These are phyloP conservation scores for Coriolopsis trogii DNA, from an alignment of 1,284 basidiomycete species.

Conservation along the genomic window DNA sequence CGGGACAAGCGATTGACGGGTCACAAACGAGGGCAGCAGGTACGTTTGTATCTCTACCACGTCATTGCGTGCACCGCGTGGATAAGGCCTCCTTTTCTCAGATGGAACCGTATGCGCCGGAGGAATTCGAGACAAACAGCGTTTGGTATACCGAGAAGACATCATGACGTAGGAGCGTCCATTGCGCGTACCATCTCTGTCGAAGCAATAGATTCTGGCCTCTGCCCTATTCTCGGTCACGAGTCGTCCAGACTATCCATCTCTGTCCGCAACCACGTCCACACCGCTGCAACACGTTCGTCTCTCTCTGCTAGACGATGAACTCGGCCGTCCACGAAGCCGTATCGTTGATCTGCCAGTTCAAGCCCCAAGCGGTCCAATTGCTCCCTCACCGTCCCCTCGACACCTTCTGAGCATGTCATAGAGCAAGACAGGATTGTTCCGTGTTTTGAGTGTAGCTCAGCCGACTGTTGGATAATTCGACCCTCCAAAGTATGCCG, in stretches of 20 bases:
- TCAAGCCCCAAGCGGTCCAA: constrained; percentile 30
- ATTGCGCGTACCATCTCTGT: neutral
- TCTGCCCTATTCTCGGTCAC: neutral
- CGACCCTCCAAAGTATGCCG: neutral
- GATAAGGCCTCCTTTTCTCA: constrained; percentile 34
- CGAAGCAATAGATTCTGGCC: constrained; percentile 4
- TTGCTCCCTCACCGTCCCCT: constrained; percentile 12
- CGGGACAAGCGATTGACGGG: constrained; percentile 90
- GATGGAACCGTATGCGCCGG: constrained; percentile 75
- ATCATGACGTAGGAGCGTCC: constrained; percentile 10
- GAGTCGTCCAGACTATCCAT: constrained; percentile 34
- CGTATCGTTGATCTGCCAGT: constrained; percentile 51
- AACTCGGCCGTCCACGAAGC: constrained; percentile 41
- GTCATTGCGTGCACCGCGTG: neutral
- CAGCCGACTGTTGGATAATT: constrained; percentile 41
- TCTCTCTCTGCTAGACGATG: constrained; percentile 12
- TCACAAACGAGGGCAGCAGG: constrained; percentile 81
- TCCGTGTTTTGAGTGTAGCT: constrained; percentile 64
- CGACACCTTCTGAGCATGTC: constrained; percentile 27
- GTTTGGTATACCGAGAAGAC: constrained; percentile 70
- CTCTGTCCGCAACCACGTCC: constrained; percentile 42
- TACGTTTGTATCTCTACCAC: constrained; percentile 44
- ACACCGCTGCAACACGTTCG: constrained; percentile 36
- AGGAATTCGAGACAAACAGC: constrained; percentile 77
- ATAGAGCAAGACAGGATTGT: constrained; percentile 56